Evolutionary conservation across 202 grass and related monocot genomes (phyloP).

Genomic region (Musa balbisiana): DNA sequence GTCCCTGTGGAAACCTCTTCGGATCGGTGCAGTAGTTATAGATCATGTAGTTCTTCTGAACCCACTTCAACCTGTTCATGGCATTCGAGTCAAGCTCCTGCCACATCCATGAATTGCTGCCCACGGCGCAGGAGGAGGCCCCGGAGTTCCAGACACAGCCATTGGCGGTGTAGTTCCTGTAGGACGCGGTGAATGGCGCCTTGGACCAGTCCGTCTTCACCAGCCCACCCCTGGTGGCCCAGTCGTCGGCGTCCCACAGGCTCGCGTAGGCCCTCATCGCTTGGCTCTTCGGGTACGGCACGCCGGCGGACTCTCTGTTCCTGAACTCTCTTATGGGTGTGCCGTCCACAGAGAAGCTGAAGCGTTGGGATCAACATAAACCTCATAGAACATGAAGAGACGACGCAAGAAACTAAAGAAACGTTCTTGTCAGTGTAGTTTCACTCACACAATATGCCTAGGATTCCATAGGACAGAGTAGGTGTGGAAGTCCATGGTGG

Average conservation of each 20-base stretch:
- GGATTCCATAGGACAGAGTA: constrained; percentile 67
- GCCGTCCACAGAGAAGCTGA: constrained; percentile 13
- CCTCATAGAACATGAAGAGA: too few relatives aligned
- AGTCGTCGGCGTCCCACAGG: constrained; percentile 24
- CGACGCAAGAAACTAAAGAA: neutral
- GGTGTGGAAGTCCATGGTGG: constrained; percentile 60
- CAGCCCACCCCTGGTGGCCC: constrained; percentile 18
- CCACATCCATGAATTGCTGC: neutral
- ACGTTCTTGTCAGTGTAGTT: neutral
- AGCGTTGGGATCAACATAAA: neutral
- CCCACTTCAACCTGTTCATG: constrained; percentile 4
- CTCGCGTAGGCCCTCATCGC: constrained; percentile 10
- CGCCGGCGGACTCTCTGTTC: neutral
- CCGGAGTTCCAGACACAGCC: neutral
- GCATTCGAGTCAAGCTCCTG: constrained; percentile 7
- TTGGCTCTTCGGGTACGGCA: constrained; percentile 15
- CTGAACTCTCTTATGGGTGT: constrained; percentile 13
- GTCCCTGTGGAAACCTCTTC: constrained; percentile 3
- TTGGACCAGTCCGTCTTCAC: constrained; percentile 23
- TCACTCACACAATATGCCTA: constrained; percentile 38
- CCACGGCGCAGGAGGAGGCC: neutral
- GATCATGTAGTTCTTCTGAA: constrained; percentile 18
- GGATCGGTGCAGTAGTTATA: neutral
- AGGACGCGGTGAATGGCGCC: constrained; percentile 13
- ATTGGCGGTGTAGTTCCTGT: neutral